These are phyloP conservation scores for Fistulifera pelliculosa DNA, from an alignment of 108 stramenopile genomes.

Conservation along the genomic window DNA sequence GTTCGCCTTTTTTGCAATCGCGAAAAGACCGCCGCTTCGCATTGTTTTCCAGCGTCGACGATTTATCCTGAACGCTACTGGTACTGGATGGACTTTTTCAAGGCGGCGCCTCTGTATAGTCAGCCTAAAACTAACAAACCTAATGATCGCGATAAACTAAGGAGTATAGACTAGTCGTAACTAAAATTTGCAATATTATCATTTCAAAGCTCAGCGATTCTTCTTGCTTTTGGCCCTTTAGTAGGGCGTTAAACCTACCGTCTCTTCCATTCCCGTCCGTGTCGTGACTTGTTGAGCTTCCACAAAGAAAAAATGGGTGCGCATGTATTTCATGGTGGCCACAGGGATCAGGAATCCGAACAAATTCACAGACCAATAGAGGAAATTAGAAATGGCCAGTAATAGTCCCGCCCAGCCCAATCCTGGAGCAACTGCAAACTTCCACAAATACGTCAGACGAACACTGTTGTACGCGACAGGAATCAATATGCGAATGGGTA, in stretches of 20 bases:
- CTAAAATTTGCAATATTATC: too few relatives aligned
- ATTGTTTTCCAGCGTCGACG: too few relatives aligned
- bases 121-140: too few relatives aligned
- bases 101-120: too few relatives aligned
- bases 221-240: not conserved
- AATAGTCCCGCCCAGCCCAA: slow-evolving; percentile 23
- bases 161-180: too few relatives aligned
- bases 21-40: too few relatives aligned
- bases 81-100: too few relatives aligned
- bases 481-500: slow-evolving; percentile 63
- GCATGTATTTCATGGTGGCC: slow-evolving; percentile 28
- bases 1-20: too few relatives aligned
- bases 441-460: slow-evolving; percentile 44
- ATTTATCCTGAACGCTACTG: too few relatives aligned
- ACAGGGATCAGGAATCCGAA: slow-evolving; percentile 69
- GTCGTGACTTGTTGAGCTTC: slow-evolving; percentile 63
- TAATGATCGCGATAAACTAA: too few relatives aligned
- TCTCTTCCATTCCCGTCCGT: slow-evolving; percentile 46
- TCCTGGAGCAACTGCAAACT: slow-evolving; percentile 30
- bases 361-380: slow-evolving; percentile 62
- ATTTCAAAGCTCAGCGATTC: too few relatives aligned
- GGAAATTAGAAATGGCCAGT: slow-evolving; percentile 39
- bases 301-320: slow-evolving; percentile 62
- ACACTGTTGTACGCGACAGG: slow-evolving; percentile 52
- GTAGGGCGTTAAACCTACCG: slow-evolving; percentile 42